Conservation (phyloP, 768 basidiomycete species). For the Sarcomyxa edulis region DNA sequence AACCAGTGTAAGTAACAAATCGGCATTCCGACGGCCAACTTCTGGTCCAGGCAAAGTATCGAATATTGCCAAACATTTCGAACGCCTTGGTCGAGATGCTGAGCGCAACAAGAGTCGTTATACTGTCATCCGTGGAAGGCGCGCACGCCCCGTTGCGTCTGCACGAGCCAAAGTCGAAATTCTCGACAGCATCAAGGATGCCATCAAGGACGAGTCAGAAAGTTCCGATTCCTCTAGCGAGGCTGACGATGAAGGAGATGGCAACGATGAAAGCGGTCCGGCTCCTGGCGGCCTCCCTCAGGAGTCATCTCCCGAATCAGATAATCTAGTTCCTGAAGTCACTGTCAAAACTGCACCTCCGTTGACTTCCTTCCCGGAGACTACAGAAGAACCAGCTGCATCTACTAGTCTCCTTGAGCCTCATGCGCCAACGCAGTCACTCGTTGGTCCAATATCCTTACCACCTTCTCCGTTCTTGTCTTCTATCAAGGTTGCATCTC, state of each 20-base stretch:
- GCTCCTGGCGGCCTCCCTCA: slow-evolving; percentile 9
- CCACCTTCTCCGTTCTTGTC: slow-evolving; percentile 57
- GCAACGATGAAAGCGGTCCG: slow-evolving; percentile 35
- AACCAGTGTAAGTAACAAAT: slow-evolving; percentile 37
- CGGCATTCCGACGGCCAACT: slow-evolving; percentile 46
- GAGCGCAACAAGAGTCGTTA: slow-evolving; percentile 77
- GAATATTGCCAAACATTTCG: slow-evolving; percentile 87
- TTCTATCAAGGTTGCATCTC: slow-evolving; percentile 30
- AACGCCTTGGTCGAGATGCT: slow-evolving; percentile 70
- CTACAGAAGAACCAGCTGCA: not conserved
- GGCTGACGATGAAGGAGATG: slow-evolving; percentile 53
- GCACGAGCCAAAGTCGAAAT: slow-evolving; percentile 86
- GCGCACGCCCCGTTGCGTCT: slow-evolving; percentile 86
- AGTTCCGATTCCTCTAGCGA: slow-evolving; percentile 59
- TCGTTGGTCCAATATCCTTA: slow-evolving; percentile 27
- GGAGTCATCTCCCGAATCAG: slow-evolving; percentile 21
- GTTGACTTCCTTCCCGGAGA: slow-evolving; percentile 2
- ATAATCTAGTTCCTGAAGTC: slow-evolving; percentile 17
- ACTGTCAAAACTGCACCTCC: slow-evolving; percentile 20
- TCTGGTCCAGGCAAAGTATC: slow-evolving; percentile 68
- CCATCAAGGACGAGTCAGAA: slow-evolving; percentile 77
- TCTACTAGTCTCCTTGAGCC: too few species aligned
- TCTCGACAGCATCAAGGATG: slow-evolving; percentile 86
- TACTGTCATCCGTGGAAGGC: slow-evolving; percentile 79
- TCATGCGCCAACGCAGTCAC: not conserved